Evolutionary conservation across 306 rosid species (phyloP), one percentile per base, ranked within the genome.

Genomic region (Cicer cuneatum): DNA sequence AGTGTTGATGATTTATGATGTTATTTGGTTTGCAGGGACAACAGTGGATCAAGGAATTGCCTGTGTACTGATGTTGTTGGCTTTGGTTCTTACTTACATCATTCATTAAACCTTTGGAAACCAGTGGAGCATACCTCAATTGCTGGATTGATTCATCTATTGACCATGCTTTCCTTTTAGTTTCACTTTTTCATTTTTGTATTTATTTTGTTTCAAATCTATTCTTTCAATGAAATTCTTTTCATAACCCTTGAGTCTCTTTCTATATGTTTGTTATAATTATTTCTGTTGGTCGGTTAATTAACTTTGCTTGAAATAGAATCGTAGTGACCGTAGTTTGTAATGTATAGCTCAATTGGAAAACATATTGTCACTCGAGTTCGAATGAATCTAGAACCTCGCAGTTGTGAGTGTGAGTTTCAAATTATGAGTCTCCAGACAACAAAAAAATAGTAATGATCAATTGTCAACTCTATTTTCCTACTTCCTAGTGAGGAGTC

Each of bases 21-120:
- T 6, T 53, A 15, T 82, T 82, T 72, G 52, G 10, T 51, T 29
- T 49, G 63, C 77, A 85, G 88, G 86, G 43, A 72, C 70, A 59
- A 37, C 88, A 16, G 19, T 85, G 65, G 88, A 85, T 58, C 86
- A 85, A 79, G 85, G 84, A 64, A 64, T 85, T 66, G 88, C 88
- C 0, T 85, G 77, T 56, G 45, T 75, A 73, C 71, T 82, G 59
- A 85, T 85, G 88, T 5, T 85, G 16, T 39, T 85, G 77, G 88
- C 88, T 60, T 29, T 85, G 51, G 67, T 69, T 0, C 87, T 90
- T 38, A 90, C 93, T 69, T 90, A 86, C 73, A 82, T 90, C 69
- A 86, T 88, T 45, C 93, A 90, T 64, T 88, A 73, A 52, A 14
- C 40, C 46, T 71, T 72, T 41, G 77, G 73, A 53, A 64, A 13